Evolutionary conservation across 495 filamentous ascomycete genomes (phyloP).

Genomic region (Clohesyomyces aquaticus): DNA sequence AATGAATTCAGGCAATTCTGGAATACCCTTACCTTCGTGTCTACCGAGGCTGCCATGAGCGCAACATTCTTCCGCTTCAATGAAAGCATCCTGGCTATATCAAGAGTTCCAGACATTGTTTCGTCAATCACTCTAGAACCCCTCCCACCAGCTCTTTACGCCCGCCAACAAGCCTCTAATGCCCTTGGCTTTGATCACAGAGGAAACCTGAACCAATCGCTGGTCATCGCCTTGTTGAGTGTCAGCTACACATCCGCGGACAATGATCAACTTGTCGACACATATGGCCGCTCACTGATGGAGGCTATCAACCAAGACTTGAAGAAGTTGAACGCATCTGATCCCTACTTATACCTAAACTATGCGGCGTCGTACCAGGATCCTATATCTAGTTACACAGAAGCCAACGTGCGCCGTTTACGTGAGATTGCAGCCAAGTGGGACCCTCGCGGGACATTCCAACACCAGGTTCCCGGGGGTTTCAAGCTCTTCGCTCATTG

Average conservation of each 20-base stretch:
- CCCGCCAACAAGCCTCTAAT: constrained; percentile 3
- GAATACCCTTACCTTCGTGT: background rate
- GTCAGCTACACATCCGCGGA: constrained; percentile 11
- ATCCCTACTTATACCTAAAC: constrained; percentile 18
- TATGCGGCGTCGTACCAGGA: constrained; percentile 14
- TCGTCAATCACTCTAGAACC: background rate
- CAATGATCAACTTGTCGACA: constrained; percentile 45
- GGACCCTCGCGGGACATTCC: constrained; percentile 14
- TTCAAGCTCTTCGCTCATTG: background rate
- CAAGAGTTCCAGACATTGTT: background rate
- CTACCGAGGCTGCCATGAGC: background rate
- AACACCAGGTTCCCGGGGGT: background rate
- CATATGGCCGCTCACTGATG: constrained; percentile 41
- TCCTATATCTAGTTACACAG: constrained; percentile 15
- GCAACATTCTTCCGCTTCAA: background rate
- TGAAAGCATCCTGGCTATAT: background rate
- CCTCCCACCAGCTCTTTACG: constrained; percentile 9
- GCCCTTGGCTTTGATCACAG: constrained; percentile 6
- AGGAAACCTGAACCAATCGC: constrained; percentile 4
- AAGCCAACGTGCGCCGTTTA: constrained; percentile 6
- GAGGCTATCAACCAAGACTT: constrained; percentile 4
- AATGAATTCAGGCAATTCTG: background rate
- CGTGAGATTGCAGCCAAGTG: constrained; percentile 10
- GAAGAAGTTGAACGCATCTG: constrained; percentile 10
- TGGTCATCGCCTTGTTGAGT: constrained; percentile 9